Conservation (phyloP, 208 protist species). For the Wallacemonas sp. region DNA sequence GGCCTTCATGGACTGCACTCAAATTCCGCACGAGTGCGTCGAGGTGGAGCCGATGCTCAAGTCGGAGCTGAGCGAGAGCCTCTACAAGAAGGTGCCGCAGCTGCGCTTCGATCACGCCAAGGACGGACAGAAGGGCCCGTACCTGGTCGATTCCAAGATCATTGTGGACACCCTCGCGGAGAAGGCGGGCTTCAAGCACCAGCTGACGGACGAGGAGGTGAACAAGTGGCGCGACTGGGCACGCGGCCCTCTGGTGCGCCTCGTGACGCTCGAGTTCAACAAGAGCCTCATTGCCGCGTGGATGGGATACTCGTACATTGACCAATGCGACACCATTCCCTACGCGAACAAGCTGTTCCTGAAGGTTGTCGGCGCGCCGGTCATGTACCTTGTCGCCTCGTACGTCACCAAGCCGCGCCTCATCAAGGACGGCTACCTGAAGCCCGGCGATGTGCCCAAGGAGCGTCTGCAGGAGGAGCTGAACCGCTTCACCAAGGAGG, state of each 20-base stretch:
- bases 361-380: slow-evolving; percentile 87
- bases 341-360: slow-evolving; percentile 87
- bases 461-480: slow-evolving; percentile 67
- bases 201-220: slow-evolving; percentile 71
- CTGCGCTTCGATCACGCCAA: slow-evolving; percentile 67
- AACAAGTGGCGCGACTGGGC: slow-evolving; percentile 85
- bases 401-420: slow-evolving; percentile 77
- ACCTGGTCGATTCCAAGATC: slow-evolving; percentile 81
- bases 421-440: slow-evolving; percentile 67
- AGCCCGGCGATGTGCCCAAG: slow-evolving; percentile 52
- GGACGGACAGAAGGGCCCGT: slow-evolving; percentile 40
- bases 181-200: slow-evolving; percentile 48
- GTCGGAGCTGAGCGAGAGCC: slow-evolving; percentile 53
- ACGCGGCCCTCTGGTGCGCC: slow-evolving; percentile 75
- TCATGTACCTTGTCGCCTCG: slow-evolving; percentile 88
- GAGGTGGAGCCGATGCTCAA: slow-evolving; percentile 94
- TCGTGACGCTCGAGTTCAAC: slow-evolving; percentile 89
- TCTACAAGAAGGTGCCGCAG: slow-evolving; percentile 93
- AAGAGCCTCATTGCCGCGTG: slow-evolving; percentile 69
- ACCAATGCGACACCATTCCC: slow-evolving; percentile 85
- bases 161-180: slow-evolving; percentile 80
- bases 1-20: slow-evolving; percentile 83
- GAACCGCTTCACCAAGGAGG: slow-evolving; percentile 65
- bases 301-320: slow-evolving; percentile 89
- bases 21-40: slow-evolving; percentile 74